Conservation (phyloP, 2,329 filamentous ascomycete genomes). For the Ascochyta lentis region DNA sequence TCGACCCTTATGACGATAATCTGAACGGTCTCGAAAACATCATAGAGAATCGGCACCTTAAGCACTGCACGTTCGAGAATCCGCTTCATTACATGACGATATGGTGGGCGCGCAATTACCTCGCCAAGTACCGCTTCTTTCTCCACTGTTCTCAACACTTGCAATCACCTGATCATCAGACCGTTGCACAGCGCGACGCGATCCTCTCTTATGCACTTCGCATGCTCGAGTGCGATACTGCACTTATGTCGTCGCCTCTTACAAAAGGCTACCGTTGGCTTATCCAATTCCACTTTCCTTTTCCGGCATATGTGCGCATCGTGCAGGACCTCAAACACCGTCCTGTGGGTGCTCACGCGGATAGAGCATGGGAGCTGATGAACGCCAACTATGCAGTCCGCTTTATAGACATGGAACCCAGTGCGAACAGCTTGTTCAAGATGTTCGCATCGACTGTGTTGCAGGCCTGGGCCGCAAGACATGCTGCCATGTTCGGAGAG, state of each 20-base stretch:
- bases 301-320: constrained; percentile 57
- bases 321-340: constrained; percentile 51
- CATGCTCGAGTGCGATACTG: constrained; percentile 58
- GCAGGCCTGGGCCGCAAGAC: constrained; percentile 52
- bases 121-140: constrained; percentile 60
- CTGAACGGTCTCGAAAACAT: constrained; percentile 49
- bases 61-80: constrained; percentile 37
- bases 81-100: constrained; percentile 55
- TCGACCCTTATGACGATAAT: constrained; percentile 24
- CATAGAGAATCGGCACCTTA: constrained; percentile 48
- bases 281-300: constrained; percentile 55
- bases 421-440: constrained; percentile 36
- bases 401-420: constrained; percentile 27
- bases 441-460: constrained; percentile 64
- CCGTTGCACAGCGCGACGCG: constrained; percentile 30
- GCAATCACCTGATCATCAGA: constrained; percentile 17
- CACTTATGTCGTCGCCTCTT: constrained; percentile 51
- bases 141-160: constrained; percentile 53
- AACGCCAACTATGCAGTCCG: constrained; percentile 55
- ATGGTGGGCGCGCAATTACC: constrained; percentile 52
- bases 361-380: constrained; percentile 54
- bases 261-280: constrained; percentile 55
- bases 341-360: constrained; percentile 45
- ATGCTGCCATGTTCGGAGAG: constrained; percentile 12
- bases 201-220: constrained; percentile 44